Evolutionary conservation across 768 basidiomycete species (phyloP).

Genomic region (Russula sp.): DNA sequence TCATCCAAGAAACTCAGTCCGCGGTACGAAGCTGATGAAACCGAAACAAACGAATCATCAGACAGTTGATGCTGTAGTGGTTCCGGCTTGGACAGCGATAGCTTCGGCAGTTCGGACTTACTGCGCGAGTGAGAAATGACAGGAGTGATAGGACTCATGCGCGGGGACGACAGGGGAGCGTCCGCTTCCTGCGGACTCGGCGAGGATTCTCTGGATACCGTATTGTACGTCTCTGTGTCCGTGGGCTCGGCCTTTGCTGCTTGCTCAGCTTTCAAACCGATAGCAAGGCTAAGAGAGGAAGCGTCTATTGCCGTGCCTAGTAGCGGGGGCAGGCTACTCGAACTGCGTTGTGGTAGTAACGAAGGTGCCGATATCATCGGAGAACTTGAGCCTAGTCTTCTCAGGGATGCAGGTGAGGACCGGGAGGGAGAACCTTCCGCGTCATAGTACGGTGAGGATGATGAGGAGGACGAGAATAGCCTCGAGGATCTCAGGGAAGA

Average conservation of each 20-base stretch:
- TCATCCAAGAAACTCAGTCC: conserved; percentile 36
- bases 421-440: conserved; percentile 25
- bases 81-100: conserved; percentile 16
- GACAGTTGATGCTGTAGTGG: conserved; percentile 21
- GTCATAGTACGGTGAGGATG: conserved; percentile 36
- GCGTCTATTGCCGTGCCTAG: conserved; percentile 58
- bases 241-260: conserved; percentile 25
- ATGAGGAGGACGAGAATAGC: conserved; percentile 31
- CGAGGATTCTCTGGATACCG: conserved; percentile 1
- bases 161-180: not conserved
- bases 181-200: not conserved
- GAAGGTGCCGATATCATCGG: conserved; percentile 34
- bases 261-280: conserved; percentile 24
- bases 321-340: conserved; percentile 47
- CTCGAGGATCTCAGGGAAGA: conserved; percentile 39
- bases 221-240: not conserved
- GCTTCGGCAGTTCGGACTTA: conserved; percentile 6
- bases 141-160: conserved; percentile 14
- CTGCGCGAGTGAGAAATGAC: conserved; percentile 6
- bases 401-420: conserved; percentile 13
- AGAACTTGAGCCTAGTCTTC: conserved; percentile 25
- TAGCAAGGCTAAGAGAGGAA: conserved; percentile 39
- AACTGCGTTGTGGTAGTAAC: conserved; percentile 47
- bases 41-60: conserved; percentile 31
- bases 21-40: conserved; percentile 42